Base-by-base conservation (phyloP, 768 basidiomycete species). In the Serendipita sp. region DNA sequence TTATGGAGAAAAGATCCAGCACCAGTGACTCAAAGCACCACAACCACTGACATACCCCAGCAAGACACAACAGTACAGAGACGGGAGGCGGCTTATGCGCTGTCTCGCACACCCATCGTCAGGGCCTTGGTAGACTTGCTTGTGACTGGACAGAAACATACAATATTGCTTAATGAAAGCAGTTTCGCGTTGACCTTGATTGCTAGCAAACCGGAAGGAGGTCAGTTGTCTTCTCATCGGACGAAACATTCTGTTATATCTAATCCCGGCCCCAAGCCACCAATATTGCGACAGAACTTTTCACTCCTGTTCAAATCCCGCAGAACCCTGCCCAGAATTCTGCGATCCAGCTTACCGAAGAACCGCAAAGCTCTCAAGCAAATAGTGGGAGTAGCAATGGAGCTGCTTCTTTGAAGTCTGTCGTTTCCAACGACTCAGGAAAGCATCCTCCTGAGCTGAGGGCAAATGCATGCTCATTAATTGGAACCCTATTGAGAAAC, bases 121-220 rank as follows among this genome's bases (percentile, higher is more conserved):
- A 78, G 78, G 2, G 80, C 83, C 32, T 78, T 98, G 37, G 81
- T 84, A 0, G 83, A 80, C 64, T 81, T 96, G 65, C 78, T 94
- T 16, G 82, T 82, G 30, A 80, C 86, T 67, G 90, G 89, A 71
- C 82, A 79, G 67, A 86, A 85, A 71, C 92, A 91, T 71, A 86
- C 89, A 1, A 78, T 92, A 45, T 78, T 98, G 37, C 81, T 96
- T 64, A 95, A 92, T 69, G 95, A 98, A 73, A 89, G 86, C 1
- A 78, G 94, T 24, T 82, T 96, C 47, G 89, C 89, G 3, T 74
- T 95, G 66, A 89, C 86, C 46, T 72, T 97, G 60, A 74, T 97
- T 65, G 84, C 84, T 64, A 84, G 84, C 10, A 80, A 83, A 45
- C 77, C 77, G 32, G 73, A 77, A 54, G 89, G 86, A 66, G 84